phyloP scores from a whole-genome alignment of 179 eudicot species.

The Spergularia azorica region DNA sequence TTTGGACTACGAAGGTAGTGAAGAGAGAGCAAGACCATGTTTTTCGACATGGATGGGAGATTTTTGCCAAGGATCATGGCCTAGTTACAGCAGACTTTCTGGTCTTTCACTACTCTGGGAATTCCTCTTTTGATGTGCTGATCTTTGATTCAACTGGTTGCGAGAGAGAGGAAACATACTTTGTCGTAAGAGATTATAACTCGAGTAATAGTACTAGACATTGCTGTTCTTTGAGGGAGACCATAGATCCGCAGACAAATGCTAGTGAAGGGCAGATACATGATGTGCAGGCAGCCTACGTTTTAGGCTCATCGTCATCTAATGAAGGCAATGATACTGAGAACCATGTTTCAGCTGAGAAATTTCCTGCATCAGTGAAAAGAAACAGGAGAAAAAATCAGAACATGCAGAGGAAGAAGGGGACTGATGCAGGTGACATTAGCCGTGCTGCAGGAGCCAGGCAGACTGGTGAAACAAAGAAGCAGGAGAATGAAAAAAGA shows the following conservation, averaged over 20 bases:
- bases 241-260: not conserved
- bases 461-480: too few relatives aligned
- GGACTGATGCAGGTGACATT: too few relatives aligned
- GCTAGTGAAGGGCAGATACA: not conserved
- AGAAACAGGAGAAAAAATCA: too few relatives aligned
- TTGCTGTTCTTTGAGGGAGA: not conserved
- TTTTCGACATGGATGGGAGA: slow-evolving; percentile 14
- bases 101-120: not conserved
- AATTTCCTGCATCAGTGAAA: too few relatives aligned
- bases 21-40: not conserved
- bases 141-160: slow-evolving; percentile 18
- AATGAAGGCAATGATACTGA: not conserved
- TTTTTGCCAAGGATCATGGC: slow-evolving; percentile 17
- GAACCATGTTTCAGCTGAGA: not conserved
- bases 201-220: not conserved
- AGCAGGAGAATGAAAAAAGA: too few relatives aligned
- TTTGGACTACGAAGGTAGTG: not conserved
- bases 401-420: too few relatives aligned
- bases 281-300: not conserved
- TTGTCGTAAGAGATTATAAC: not conserved
- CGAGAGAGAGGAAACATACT: slow-evolving; percentile 21
- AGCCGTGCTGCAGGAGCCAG: too few relatives aligned
- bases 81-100: not conserved
- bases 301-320: not conserved
- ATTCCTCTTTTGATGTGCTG: slow-evolving; percentile 14